Base-by-base conservation (phyloP, 2,329 filamentous ascomycete species). In the Aspergillus brunneoviolaceus region DNA sequence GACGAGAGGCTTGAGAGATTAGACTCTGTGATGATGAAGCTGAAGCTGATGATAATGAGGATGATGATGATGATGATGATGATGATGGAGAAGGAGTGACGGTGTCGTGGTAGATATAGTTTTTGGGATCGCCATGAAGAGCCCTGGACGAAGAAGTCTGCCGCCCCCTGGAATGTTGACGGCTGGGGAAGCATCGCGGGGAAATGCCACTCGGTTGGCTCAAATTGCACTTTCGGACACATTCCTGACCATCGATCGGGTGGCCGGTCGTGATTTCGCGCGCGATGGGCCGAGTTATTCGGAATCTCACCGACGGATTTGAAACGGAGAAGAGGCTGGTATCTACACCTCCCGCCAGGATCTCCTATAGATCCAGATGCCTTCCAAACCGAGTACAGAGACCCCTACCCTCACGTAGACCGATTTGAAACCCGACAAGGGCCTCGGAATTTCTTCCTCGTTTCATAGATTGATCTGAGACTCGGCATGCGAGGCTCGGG, bases 81-180 rank as follows among this genome's bases (percentile, higher is more conserved):
- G 31, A 33, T 33, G 31, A 33, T 33, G 35, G 11, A 16, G 16
- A 45, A 45, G 14, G 33, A 23, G 57, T 49, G 53, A 58, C 48
- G 21, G 5, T 19, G 21, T 29, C 14, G 31, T 45, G 21, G 51
- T 60, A 58, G 47, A 64, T 64, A 64, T 64, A 64, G 35, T 35
- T 33, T 39, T 51, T 33, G 49, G 11, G 12, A 16, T 47, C 48
- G 50, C 31, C 39, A 31, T 25, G 27, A 16, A 45, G 16, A 33
- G 19, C 47, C 48, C 51, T 55, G 50, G 39, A 29, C 35, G 27
- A 33, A 56, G 23, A 33, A 50, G 45, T 58, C 45, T 52, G 49
- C 60, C 60, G 60, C 49, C 27, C 50, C 47, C 39, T 55, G 62
- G 62, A 64, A 64, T 64, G 62, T 50, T 33, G 50, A 49, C 14